Evolutionary conservation across 768 basidiomycete genomes (phyloP).

Genomic region (Macrolepiota fuliginosa): DNA sequence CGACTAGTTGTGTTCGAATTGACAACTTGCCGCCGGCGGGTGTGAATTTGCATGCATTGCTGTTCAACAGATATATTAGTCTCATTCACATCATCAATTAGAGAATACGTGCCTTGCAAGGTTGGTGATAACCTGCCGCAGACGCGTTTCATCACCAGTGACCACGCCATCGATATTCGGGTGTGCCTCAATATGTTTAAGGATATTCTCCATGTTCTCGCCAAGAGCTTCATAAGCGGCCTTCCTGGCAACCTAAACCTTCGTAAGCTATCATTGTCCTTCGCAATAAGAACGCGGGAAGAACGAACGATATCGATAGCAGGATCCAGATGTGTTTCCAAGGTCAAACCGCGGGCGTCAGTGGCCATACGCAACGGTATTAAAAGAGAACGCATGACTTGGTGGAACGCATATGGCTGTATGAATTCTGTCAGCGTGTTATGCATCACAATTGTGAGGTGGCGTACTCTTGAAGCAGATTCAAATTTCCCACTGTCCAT

Average conservation of each 20-base stretch:
- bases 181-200: conserved; percentile 38
- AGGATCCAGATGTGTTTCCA: conserved; percentile 67
- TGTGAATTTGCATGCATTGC: conserved; percentile 83
- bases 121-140: conserved; percentile 82
- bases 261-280: background rate
- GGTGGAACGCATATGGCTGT: conserved; percentile 74
- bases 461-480: conserved; percentile 49
- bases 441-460: background rate
- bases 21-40: conserved; percentile 64
- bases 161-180: conserved; percentile 65
- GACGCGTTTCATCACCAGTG: conserved; percentile 78
- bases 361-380: conserved; percentile 68
- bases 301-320: conserved; percentile 57
- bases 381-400: conserved; percentile 72
- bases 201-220: conserved; percentile 39
- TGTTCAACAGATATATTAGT: conserved; percentile 18
- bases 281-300: background rate
- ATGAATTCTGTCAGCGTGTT: conserved; percentile 8
- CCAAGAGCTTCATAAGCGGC: conserved; percentile 63
- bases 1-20: conserved; percentile 63
- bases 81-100: background rate
- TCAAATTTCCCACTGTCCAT: conserved; percentile 89
- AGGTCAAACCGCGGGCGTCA: conserved; percentile 61
- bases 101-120: conserved; percentile 57
- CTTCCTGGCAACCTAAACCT: conserved; percentile 49